A percentile compares a stretch with the other conserved stretches of the same genome.
phyloP scores from a whole-genome alignment of 129 eudicot species.

The Centrapalus pauciflorus region DNA sequence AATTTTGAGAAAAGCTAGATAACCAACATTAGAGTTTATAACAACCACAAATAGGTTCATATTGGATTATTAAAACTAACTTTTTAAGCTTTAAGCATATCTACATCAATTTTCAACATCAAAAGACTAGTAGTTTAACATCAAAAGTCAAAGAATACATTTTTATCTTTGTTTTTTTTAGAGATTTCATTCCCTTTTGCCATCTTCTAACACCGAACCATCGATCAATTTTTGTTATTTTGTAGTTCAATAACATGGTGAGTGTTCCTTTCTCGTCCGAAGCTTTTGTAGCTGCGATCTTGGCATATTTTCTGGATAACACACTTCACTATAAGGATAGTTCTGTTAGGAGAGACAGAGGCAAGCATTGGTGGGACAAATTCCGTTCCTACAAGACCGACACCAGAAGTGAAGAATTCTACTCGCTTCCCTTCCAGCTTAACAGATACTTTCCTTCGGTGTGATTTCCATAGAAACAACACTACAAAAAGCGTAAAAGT shows the following conservation, averaged over 20 bases:
- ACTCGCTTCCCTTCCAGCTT: slow-evolving; percentile 53
- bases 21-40: neutral
- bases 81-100: too few species aligned
- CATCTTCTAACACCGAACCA: neutral
- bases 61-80: neutral
- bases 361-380: slow-evolving; percentile 67
- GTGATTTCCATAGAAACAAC: slow-evolving; percentile 14
- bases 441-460: slow-evolving; percentile 57
- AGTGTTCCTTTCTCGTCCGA: slow-evolving; percentile 56
- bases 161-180: neutral
- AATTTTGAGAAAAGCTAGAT: neutral
- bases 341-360: slow-evolving; percentile 45
- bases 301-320: slow-evolving; percentile 54
- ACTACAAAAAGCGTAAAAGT: neutral
- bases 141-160: neutral
- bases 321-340: slow-evolving; percentile 46
- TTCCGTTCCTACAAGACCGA: slow-evolving; percentile 49
- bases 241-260: slow-evolving; percentile 59
- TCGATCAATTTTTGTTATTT: neutral
- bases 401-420: slow-evolving; percentile 58
- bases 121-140: slow-evolving; percentile 3
- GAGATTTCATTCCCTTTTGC: neutral
- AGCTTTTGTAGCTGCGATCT: slow-evolving; percentile 52
- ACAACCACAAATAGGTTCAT: neutral
- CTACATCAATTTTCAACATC: neutral